Evolutionary conservation across 148 eudicot genomes (phyloP), one percentile per base, ranked within the genome.

Genomic region (Nepenthes gracilis): DNA sequence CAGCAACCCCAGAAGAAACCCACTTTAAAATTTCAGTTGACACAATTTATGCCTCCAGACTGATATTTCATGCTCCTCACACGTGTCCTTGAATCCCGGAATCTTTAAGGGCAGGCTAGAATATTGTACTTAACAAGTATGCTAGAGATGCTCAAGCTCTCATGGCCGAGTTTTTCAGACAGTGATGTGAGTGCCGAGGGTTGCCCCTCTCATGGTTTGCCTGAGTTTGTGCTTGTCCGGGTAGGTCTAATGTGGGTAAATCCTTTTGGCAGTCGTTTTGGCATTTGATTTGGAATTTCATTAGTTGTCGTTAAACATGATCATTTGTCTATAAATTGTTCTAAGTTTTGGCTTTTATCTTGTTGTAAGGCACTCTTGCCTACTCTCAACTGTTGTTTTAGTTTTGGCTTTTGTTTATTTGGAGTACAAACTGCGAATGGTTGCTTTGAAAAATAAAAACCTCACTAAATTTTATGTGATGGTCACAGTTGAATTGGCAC

Each of bases 191-290:
- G 47, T 7, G 79, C 81, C 12, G 90, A 85, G 72, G 86, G 69
- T 35, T 94, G 99, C 55, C 99, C 99, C 14, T n/a, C 64, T 38
- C 86, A 83, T 67, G 97, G 90, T 10, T 51, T 65, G 36, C 99
- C 99, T 9, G 97, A 94, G 67, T 89, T 94, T 74, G 99, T 97
- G 5, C 95, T 94, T 68, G 99, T 94, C 23, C 23, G 43, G 99
- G 99, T 4, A 60, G 99, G 70, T 89, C 97, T 12, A 94, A 94
- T 85, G 99, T 94, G 2, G 99, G 99, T 8, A 94, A 89, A 63
- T 94, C 99, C 9, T 89, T 23, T 23, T 23, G 23, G 23, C 23
- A 23, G 23, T 23, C 23, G 23, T 23, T 23, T 23, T 23, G 23
- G 23, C 23, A 23, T 23, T 23, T 23, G 23, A 23, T 23, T 23